Evolutionary conservation across 2,329 filamentous ascomycete species (phyloP), one percentile per base, ranked within the genome.

Genomic region (Incumbomyces delicatus): DNA sequence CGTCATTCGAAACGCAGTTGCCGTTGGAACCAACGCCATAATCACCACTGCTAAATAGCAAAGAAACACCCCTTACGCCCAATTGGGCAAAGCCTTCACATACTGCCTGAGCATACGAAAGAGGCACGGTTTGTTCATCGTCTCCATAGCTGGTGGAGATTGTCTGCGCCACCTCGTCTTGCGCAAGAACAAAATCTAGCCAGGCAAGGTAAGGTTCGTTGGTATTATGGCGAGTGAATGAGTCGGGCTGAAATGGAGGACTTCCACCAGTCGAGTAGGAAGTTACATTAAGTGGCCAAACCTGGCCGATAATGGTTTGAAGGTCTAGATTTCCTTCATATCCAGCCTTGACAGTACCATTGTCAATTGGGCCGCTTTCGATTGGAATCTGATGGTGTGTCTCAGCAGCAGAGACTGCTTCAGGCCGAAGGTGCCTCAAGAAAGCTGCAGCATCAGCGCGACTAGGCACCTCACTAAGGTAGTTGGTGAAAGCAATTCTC

Each of bases 181-280:
- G 71, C 1, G 64, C 62, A 1, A 81, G 70, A 1, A 83, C 60
- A 60, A 77, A 76, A 47, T 76, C 70, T 6, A 84, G 66, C 67
- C 76, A 84, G 12, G 71, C 71, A 1, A 84, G 67, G 61, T 84
- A 85, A 0, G 81, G 81, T 65, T 87, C 83, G 60, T 85, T 86
- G 53, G 69, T 72, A 60, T 80, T 73, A 29, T 53, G 56, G 11
- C 51, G 53, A 39, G 55, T 63, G 16, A 70, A 60, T 41, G 64
- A 65, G 34, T 77, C 70, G 0, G 76, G 70, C 10, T 68, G 63
- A 57, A 74, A 75, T 1, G 73, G 74, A 32, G 76, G 74, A 29
- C 60, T 61, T 14, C 77, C 78, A 18, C 73, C 77, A 7, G 75
- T 78, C 2, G 72, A 74, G 60, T 72, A 82, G 41, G 73, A 73